Evolutionary conservation across 2,329 filamentous ascomycete genomes (phyloP), one percentile per base, ranked within the genome.

Genomic region (Aspergillus oerlinghausenensis): DNA sequence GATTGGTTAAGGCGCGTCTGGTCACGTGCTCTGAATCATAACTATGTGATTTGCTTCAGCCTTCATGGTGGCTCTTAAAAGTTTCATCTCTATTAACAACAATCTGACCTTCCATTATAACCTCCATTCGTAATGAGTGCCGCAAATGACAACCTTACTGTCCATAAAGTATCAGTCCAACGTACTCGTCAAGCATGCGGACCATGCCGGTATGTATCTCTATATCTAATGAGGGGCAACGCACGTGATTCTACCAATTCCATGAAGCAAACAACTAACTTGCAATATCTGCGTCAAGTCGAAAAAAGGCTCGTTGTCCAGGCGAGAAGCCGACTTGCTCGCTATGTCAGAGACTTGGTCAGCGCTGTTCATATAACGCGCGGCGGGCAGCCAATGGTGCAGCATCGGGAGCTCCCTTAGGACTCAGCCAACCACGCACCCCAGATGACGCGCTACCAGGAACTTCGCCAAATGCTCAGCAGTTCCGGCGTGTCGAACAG

Each of bases 321-420:
- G 65, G 65, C n/a, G 65, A 67, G 28, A 67, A 66, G n/a, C 65
- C 65, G 2, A 47, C 48, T 43, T 67, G 65, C 38, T 66, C 65
- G 35, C 29, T 67, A 7, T 67, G 65, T 47, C 60, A 63, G 21
- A 50, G 65, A 35, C 29, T 67, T 21, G 63, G 65, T 4, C 65
- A 67, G 50, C 49, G 48, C 8, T 67, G 65, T 42, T 50, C 59
- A 11, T 67, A 67, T 26, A 61, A 48, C 21, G 28, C 58, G 17
- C 62, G 61, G 51, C 45, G 55, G 14, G 7, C 56, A 1, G 40
- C 51, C 10, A 56, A 35, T 23, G 47, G 52, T 21, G 50, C 26
- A 26, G 52, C 54, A 28, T 47, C 49, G 3, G 38, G 49, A 28
- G 9, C 40, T n/a, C 49, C 48, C 7, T 43, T 51, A 4, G 48